These are phyloP conservation scores for Cryphonectria naterciae DNA, from an alignment of 2,329 filamentous ascomycete species.

Conservation along the genomic window DNA sequence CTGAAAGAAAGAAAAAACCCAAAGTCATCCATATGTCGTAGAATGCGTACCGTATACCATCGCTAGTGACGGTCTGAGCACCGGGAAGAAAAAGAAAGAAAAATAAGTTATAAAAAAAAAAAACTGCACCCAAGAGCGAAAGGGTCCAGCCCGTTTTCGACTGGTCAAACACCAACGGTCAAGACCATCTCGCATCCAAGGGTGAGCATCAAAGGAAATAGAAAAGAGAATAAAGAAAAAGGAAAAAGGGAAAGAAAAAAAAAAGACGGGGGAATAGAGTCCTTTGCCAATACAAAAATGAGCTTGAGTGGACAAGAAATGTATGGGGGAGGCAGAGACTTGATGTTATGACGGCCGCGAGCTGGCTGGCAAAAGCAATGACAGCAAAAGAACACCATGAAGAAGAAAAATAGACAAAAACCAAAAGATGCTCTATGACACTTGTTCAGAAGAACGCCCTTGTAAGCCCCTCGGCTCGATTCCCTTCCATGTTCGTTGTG, in stretches of 20 bases:
- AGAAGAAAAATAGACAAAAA: neutral
- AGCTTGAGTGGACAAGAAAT: neutral
- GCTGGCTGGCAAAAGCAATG: slow-evolving; percentile 23
- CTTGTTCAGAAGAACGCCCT: neutral
- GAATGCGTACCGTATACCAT: neutral
- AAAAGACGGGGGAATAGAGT: neutral
- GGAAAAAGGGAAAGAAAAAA: neutral
- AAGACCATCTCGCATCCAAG: neutral
- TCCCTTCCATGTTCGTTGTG: slow-evolving; percentile 3
- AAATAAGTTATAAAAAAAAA: no score
- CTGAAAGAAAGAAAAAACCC: neutral
- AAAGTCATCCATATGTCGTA: neutral
- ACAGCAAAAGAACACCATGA: neutral
- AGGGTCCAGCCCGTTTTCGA: no score
- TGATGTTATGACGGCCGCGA: neutral
- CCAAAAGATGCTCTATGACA: slow-evolving; percentile 6
- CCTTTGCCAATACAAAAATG: neutral
- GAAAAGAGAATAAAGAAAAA: neutral
- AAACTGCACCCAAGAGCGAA: neutral
- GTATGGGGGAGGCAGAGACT: neutral
- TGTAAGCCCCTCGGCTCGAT: neutral
- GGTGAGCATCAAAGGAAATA: neutral
- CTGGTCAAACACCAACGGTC: neutral
- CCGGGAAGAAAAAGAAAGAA: neutral
- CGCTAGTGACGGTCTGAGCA: neutral